Conservation (phyloP, 768 basidiomycete genomes). For the Mycena indigotica region DNA sequence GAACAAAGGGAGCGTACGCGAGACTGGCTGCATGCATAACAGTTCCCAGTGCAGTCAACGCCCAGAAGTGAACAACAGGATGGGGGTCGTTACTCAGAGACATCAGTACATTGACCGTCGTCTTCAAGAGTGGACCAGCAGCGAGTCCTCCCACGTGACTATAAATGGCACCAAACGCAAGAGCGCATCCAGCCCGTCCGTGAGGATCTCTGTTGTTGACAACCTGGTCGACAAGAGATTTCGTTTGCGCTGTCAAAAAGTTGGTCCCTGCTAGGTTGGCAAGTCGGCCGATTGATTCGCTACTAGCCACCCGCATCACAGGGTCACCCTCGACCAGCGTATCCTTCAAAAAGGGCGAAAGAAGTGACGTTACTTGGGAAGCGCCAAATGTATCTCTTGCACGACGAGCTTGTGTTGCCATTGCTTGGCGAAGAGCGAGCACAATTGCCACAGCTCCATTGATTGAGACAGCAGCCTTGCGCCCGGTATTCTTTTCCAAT, state of each 20-base stretch:
- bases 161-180: constrained; percentile 92
- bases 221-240: constrained; percentile 89
- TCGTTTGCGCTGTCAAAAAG: constrained; percentile 85
- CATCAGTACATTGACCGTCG: constrained; percentile 92
- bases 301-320: constrained; percentile 73
- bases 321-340: constrained; percentile 80
- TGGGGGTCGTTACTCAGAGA: constrained; percentile 95
- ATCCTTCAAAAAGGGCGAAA: constrained; percentile 81
- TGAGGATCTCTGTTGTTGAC: constrained; percentile 93
- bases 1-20: constrained; percentile 86
- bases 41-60: constrained; percentile 78
- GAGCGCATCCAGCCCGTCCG: constrained; percentile 88
- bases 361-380: constrained; percentile 56
- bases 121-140: constrained; percentile 91
- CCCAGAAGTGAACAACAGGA: constrained; percentile 94
- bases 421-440: constrained; percentile 63
- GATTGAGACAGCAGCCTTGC: constrained; percentile 80
- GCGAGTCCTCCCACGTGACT: constrained; percentile 91
- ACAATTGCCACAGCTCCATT: constrained; percentile 80
- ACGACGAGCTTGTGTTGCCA: constrained; percentile 54
- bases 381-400: constrained; percentile 69
- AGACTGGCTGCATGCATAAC: constrained; percentile 93
- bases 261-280: constrained; percentile 80
- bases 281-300: constrained; percentile 87
- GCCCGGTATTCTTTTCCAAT: constrained; percentile 83